Evolutionary conservation across 805 yeast genomes (phyloP).

Genomic region (Candida schatavii): DNA sequence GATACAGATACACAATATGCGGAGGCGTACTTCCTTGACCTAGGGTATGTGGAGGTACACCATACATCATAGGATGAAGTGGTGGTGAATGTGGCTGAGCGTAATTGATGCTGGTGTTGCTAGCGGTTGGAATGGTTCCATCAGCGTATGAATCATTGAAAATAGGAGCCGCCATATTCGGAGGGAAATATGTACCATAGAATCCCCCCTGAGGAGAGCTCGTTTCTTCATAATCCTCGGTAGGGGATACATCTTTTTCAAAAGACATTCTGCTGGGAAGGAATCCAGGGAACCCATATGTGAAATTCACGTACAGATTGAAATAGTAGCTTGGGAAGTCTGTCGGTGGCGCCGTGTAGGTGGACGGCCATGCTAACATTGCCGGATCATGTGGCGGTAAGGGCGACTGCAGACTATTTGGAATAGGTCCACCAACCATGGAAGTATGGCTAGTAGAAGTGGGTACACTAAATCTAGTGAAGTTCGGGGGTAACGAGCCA

Average conservation of each 20-base stretch:
- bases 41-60: background rate
- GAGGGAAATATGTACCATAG: background rate
- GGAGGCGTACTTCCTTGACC: background rate
- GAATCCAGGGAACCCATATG: constrained; percentile 3
- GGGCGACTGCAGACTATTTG: background rate
- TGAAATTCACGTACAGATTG: constrained; percentile 2
- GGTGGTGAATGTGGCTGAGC: background rate
- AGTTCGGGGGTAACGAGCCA: background rate
- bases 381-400: background rate
- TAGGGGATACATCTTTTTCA: background rate
- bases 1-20: constrained; percentile 3
- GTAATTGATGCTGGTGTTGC: background rate
- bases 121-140: background rate
- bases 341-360: constrained; percentile 1
- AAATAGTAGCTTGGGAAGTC: background rate
- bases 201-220: constrained; percentile 1
- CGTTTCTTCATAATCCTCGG: background rate
- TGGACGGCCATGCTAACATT: background rate
- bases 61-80: constrained; percentile 2
- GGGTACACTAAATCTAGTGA: constrained; percentile 1
- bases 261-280: constrained; percentile 1
- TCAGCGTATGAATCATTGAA: constrained; percentile 1
- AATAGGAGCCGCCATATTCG: constrained; percentile 1
- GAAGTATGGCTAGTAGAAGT: background rate
- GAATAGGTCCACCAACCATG: background rate